phyloP scores from a whole-genome alignment of 192 early-diverging fungal genomes.

The Coemansia sp. region DNA sequence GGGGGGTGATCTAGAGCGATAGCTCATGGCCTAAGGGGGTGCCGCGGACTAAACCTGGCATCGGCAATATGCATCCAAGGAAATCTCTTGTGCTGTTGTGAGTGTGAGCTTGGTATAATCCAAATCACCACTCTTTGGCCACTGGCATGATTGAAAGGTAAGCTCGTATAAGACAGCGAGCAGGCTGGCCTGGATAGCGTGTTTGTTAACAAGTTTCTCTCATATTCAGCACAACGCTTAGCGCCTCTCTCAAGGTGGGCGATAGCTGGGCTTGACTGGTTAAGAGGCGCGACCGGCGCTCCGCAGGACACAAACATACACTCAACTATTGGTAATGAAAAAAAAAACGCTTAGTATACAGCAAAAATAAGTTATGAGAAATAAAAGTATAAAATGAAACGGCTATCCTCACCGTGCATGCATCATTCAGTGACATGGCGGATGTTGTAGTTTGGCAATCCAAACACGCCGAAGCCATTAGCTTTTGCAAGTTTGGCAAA shows the following conservation, averaged over 20 bases:
- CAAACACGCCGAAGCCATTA: slow-evolving; percentile 63
- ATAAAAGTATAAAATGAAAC: background rate
- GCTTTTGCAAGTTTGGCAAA: slow-evolving; percentile 71
- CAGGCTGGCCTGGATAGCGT: too few relatives aligned
- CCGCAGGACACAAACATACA: background rate
- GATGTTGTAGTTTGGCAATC: slow-evolving; percentile 64
- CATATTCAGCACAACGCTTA: too few relatives aligned
- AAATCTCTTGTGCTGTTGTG: background rate
- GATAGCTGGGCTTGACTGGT: background rate
- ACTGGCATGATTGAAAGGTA: too few relatives aligned
- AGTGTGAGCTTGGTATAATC: background rate
- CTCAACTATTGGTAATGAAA: background rate
- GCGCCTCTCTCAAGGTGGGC: background rate
- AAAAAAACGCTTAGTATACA: too few relatives aligned
- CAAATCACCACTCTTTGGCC: background rate
- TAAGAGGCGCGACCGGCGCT: background rate
- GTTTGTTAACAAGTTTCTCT: too few relatives aligned
- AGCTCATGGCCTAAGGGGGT: too few relatives aligned
- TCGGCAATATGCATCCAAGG: background rate
- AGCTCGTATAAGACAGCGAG: too few relatives aligned
- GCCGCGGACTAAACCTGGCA: background rate
- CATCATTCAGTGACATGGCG: slow-evolving; percentile 54
- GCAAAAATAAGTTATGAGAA: too few relatives aligned
- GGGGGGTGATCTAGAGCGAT: too few relatives aligned
- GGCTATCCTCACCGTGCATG: too few relatives aligned